These are phyloP conservation scores for Leptomonas pyrrhocoris DNA, from an alignment of 208 protist species.

Conservation along the genomic window DNA sequence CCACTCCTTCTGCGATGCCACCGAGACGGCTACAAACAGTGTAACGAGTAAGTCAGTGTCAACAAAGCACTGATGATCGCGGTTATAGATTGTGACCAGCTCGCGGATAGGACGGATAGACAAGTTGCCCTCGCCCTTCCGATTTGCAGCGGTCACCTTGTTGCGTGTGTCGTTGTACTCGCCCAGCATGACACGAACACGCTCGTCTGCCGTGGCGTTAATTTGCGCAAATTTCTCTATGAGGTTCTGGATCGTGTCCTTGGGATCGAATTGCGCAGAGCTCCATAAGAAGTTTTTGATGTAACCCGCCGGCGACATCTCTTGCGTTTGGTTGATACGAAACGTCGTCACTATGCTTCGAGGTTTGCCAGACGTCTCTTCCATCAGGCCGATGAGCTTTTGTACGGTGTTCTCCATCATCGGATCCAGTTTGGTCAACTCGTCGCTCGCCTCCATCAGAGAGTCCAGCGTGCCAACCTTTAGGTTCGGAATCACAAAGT, in stretches of 20 bases:
- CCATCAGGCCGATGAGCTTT: slow-evolving; percentile 84
- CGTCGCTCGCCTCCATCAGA: slow-evolving; percentile 90
- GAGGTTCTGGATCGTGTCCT: slow-evolving; percentile 74
- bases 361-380: slow-evolving; percentile 79
- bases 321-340: slow-evolving; percentile 85
- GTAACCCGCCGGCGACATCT: slow-evolving; percentile 84
- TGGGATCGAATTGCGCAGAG: slow-evolving; percentile 83
- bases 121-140: slow-evolving; percentile 82
- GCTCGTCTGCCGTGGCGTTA: slow-evolving; percentile 69
- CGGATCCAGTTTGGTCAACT: slow-evolving; percentile 84
- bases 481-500: slow-evolving; percentile 80
- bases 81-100: slow-evolving; percentile 74
- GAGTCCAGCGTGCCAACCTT: slow-evolving; percentile 90
- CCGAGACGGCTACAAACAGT: slow-evolving; percentile 84
- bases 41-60: slow-evolving; percentile 86
- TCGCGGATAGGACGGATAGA: slow-evolving; percentile 84
- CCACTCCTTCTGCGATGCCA: slow-evolving; percentile 80
- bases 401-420: slow-evolving; percentile 72
- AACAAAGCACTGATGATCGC: slow-evolving; percentile 69
- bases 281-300: slow-evolving; percentile 90
- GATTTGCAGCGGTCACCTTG: slow-evolving; percentile 62
- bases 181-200: slow-evolving; percentile 76
- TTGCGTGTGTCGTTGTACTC: slow-evolving; percentile 90
- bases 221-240: slow-evolving; percentile 80
- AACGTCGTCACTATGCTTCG: slow-evolving; percentile 77